Percentiles rank a stretch among this genome's conserved stretches.
Evolutionary conservation across 805 yeast genomes (phyloP).

Genomic region (Jamesozyma lodderae): DNA sequence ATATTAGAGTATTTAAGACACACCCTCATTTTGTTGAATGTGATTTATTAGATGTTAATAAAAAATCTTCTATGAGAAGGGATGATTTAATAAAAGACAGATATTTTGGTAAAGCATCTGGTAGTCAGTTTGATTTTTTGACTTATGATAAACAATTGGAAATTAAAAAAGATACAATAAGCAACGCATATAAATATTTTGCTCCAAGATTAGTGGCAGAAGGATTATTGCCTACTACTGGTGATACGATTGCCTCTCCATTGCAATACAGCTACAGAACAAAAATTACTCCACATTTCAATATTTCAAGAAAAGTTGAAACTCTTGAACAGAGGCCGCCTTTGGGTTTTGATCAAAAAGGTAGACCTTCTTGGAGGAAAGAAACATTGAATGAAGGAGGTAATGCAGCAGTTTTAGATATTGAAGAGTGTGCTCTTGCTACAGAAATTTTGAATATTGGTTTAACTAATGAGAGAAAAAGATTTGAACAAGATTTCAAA

Average conservation of each 20-base stretch:
- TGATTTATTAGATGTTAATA: constrained; percentile 51
- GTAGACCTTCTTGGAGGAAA: constrained; percentile 61
- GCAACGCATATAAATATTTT: constrained; percentile 71
- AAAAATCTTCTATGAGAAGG: constrained; percentile 39
- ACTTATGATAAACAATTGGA: constrained; percentile 63
- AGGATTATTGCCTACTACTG: constrained; percentile 49
- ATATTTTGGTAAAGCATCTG: constrained; percentile 89
- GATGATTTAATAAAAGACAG: constrained; percentile 53
- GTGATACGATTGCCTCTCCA: constrained; percentile 68
- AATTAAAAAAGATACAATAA: constrained; percentile 65
- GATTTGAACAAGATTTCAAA: constrained; percentile 39
- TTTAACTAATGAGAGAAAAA: constrained; percentile 55
- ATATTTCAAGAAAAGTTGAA: constrained; percentile 51
- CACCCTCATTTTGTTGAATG: constrained; percentile 67
- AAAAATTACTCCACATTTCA: constrained; percentile 92
- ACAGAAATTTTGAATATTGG: constrained; percentile 72
- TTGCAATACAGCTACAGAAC: constrained; percentile 72
- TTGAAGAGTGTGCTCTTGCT: constrained; percentile 90
- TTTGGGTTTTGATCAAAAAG: constrained; percentile 84
- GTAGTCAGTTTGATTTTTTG: constrained; percentile 85
- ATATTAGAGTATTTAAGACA: constrained; percentile 64
- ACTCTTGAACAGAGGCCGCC: constrained; percentile 46
- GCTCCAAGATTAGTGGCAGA: constrained; percentile 45
- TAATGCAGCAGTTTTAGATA: constrained; percentile 62
- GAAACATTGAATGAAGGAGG: constrained; percentile 43